A percentile compares a stretch with the other conserved stretches of the same genome.
Conservation (phyloP, 2,329 filamentous ascomycete species). For the Huntiella moniliformis region DNA sequence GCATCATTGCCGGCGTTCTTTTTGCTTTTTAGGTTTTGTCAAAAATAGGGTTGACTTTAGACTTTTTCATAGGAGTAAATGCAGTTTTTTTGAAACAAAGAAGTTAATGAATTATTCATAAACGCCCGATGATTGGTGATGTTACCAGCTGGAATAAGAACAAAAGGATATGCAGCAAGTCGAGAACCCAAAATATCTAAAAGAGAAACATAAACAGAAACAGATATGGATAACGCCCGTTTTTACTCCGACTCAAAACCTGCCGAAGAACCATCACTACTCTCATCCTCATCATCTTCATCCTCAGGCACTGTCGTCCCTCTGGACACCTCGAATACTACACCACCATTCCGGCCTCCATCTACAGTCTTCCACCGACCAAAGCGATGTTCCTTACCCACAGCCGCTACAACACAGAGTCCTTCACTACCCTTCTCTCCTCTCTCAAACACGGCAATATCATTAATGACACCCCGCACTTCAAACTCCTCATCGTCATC, state of each 20-base stretch:
- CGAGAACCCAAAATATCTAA: background rate
- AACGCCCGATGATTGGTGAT: conserved; percentile 9
- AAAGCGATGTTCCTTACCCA: conserved; percentile 71
- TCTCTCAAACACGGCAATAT: conserved; percentile 69
- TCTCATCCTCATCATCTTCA: conserved; percentile 18
- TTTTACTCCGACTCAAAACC: conserved; percentile 3
- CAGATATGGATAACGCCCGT: background rate
- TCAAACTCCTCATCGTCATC: conserved; percentile 15
- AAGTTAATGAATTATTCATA: conserved; percentile 5
- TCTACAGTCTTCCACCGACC: conserved; percentile 57
- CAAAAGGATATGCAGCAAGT: background rate
- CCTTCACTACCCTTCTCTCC: conserved; percentile 60
- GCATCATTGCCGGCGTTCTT: no score
- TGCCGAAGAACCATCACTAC: background rate
- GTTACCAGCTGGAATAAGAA: conserved; percentile 4
- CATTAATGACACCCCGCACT: conserved; percentile 68
- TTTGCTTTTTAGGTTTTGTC: background rate
- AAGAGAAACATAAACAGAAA: conserved; percentile 2
- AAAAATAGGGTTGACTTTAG: background rate
- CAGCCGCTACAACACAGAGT: conserved; percentile 65
- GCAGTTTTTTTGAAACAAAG: background rate
- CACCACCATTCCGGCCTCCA: conserved; percentile 60
- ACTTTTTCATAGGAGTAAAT: background rate
- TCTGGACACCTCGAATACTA: conserved; percentile 62
- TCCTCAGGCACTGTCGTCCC: background rate